Percentiles rank a stretch among this genome's conserved stretches.
phyloP scores from a whole-genome alignment of 352 stramenopile species.

The Globisporangium spiculum region DNA sequence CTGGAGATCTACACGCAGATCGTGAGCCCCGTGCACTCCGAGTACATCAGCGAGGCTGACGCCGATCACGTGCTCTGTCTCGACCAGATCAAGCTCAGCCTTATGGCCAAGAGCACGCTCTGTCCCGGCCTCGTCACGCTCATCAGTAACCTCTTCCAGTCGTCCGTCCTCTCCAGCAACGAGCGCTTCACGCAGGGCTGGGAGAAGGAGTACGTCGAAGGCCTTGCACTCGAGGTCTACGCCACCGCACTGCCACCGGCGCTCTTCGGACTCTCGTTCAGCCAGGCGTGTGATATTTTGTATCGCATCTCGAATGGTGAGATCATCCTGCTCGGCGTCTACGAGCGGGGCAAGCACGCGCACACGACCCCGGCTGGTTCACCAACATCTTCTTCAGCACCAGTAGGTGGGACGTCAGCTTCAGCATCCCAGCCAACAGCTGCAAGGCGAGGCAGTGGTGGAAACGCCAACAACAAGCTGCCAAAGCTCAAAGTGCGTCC shows the following conservation, averaged over 20 bases:
- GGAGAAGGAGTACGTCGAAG: conserved; percentile 53
- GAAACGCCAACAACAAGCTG: conserved; percentile 4
- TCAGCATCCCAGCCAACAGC: not conserved
- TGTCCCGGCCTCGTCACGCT: conserved; percentile 57
- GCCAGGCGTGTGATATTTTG: conserved; percentile 43
- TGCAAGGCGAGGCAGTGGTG: not conserved
- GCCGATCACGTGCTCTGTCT: conserved; percentile 56
- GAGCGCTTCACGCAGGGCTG: conserved; percentile 26
- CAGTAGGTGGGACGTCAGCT: not conserved
- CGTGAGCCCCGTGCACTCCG: conserved; percentile 43
- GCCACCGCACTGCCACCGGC: conserved; percentile 39
- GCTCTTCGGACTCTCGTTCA: conserved; percentile 53
- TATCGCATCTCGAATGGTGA: conserved; percentile 60
- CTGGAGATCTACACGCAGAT: conserved; percentile 65
- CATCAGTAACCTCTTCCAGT: conserved; percentile 63
- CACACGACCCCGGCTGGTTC: not conserved
- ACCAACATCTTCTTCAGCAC: not conserved
- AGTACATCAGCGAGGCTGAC: conserved; percentile 58
- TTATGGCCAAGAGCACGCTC: conserved; percentile 63
- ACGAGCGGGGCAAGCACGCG: conserved; percentile 21
- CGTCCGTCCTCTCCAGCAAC: conserved; percentile 28
- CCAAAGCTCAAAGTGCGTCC: conserved; percentile 17
- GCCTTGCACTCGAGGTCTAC: conserved; percentile 58
- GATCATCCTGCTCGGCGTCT: conserved; percentile 52
- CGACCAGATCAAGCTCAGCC: conserved; percentile 60